phyloP scores from a whole-genome alignment of 2,329 filamentous ascomycete species.

The Stemphylium lycopersici region DNA sequence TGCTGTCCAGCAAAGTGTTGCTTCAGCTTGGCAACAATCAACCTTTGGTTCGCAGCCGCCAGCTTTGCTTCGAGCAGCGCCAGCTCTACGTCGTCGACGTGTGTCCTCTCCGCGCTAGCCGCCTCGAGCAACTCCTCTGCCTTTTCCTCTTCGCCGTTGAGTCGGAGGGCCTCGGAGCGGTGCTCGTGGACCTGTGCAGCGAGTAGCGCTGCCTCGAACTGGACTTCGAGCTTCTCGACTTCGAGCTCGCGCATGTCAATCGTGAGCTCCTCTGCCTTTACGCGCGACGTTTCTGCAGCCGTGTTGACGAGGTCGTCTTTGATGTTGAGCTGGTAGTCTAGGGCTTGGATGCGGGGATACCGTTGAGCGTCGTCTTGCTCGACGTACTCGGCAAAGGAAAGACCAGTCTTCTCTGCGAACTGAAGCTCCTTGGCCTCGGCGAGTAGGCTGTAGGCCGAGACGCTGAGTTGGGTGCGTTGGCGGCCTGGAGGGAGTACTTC shows the following conservation, averaged over 20 bases:
- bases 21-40: conserved; percentile 11
- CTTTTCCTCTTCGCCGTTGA: conserved; percentile 14
- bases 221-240: conserved; percentile 21
- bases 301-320: conserved; percentile 21
- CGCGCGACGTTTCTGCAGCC: conserved; percentile 17
- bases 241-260: conserved; percentile 24
- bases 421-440: conserved; percentile 38
- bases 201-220: conserved; percentile 24
- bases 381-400: conserved; percentile 25
- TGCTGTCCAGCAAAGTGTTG: conserved; percentile 14
- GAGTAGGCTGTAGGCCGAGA: conserved; percentile 38
- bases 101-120: conserved; percentile 23
- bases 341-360: conserved; percentile 25
- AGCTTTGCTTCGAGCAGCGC: conserved; percentile 16
- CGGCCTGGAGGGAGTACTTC: conserved; percentile 25
- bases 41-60: conserved; percentile 22
- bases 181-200: conserved; percentile 35
- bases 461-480: conserved; percentile 25
- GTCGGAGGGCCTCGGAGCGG: conserved; percentile 20
- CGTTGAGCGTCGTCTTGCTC: neutral
- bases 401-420: conserved; percentile 26
- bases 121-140: conserved; percentile 16
- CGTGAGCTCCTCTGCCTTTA: conserved; percentile 19
- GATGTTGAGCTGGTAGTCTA: conserved; percentile 27
- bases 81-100: conserved; percentile 21